Percentiles rank a stretch among this genome's conserved stretches.
Conservation (phyloP, 805 yeast species). For the Saturnispora sekii region DNA sequence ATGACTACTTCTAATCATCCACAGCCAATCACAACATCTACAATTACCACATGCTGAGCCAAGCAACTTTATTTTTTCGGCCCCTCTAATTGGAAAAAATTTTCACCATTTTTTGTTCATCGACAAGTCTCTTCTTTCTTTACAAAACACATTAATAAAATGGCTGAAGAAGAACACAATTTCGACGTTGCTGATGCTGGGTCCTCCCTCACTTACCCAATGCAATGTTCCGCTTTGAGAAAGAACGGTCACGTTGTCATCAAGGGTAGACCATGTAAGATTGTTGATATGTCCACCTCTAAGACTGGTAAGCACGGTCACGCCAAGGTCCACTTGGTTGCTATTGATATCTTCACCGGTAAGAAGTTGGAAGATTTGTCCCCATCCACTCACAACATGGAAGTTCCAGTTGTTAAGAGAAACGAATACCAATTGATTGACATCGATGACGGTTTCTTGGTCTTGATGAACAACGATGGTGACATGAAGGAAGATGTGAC, state of each 20-base stretch:
- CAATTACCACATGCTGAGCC: background rate
- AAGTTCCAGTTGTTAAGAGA: conserved; percentile 96
- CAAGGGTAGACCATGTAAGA: conserved; percentile 99
- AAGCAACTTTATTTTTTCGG: background rate
- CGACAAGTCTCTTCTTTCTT: background rate
- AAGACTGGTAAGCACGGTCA: conserved; percentile 99
- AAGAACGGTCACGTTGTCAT: conserved; percentile 99
- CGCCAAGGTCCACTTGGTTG: conserved; percentile 99
- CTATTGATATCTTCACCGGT: conserved; percentile 97
- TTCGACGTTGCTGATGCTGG: conserved; percentile 99
- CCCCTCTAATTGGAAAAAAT: background rate
- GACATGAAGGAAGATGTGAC: conserved; percentile 98
- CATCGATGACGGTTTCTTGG: conserved; percentile 96
- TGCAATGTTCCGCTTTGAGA: conserved; percentile 99
- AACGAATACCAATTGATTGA: conserved; percentile 94
- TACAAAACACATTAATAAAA: conserved; percentile 2
- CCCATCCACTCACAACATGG: conserved; percentile 99
- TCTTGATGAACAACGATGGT: conserved; percentile 95
- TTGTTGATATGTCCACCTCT: conserved; percentile 99
- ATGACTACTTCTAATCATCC: too few relatives aligned
- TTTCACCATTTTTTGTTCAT: background rate
- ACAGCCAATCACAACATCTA: too few relatives aligned
- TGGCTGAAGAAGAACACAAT: conserved; percentile 51
- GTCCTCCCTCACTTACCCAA: conserved; percentile 96
- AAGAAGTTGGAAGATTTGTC: conserved; percentile 99